Conservation (phyloP, 495 filamentous ascomycete genomes). For the Hypoxylon rickii region DNA sequence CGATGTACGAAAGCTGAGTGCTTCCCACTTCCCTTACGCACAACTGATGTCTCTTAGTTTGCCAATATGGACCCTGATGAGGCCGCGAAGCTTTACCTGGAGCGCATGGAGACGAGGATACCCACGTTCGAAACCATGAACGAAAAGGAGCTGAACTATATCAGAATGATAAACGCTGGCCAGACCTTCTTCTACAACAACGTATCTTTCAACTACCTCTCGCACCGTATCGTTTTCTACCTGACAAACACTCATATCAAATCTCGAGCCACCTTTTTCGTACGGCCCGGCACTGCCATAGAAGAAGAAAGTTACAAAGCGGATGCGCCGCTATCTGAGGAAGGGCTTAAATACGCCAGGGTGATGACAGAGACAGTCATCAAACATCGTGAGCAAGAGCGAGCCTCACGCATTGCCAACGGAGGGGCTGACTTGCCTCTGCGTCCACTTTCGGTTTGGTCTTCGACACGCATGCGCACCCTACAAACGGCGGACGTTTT, state of each 20-base stretch:
- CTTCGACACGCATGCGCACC: conserved; percentile 85
- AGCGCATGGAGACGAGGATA: conserved; percentile 86
- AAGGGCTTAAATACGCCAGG: conserved; percentile 82
- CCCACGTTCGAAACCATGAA: conserved; percentile 97
- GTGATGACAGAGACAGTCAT: conserved; percentile 86
- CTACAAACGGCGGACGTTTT: conserved; percentile 89
- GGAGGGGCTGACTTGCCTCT: conserved; percentile 70
- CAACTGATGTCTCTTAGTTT: conserved; percentile 61
- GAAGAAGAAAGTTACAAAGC: conserved; percentile 89
- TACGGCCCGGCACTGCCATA: conserved; percentile 67
- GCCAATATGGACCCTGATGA: conserved; percentile 87
- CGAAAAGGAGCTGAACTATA: conserved; percentile 89
- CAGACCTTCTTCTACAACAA: conserved; percentile 91
- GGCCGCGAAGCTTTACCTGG: conserved; percentile 87
- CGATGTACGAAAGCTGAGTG: conserved; percentile 63
- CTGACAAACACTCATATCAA: conserved; percentile 97
- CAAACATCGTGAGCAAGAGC: conserved; percentile 79
- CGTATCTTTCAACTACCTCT: conserved; percentile 91
- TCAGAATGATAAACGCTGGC: conserved; percentile 99
- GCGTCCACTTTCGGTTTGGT: conserved; percentile 90
- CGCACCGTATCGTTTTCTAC: conserved; percentile 96
- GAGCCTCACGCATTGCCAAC: conserved; percentile 65
- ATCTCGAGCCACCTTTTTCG: conserved; percentile 90
- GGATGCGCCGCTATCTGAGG: conserved; percentile 79
- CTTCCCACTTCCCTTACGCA: not conserved